These are phyloP conservation scores for Leccinum solheimii DNA, from an alignment of 1,284 basidiomycete species.

Conservation along the genomic window DNA sequence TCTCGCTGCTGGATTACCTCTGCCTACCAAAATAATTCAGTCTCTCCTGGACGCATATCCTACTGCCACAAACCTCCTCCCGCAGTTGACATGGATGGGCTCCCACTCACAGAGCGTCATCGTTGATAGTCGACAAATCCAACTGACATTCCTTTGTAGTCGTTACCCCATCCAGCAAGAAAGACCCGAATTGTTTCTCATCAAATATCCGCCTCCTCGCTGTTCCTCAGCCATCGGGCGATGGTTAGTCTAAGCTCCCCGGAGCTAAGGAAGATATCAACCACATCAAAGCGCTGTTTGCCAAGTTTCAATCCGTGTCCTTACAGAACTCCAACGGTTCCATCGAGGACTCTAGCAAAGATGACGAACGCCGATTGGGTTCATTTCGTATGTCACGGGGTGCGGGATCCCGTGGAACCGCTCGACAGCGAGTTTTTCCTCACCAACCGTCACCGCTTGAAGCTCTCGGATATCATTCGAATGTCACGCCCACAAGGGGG, in stretches of 20 bases:
- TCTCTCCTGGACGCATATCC: not conserved
- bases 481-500: not conserved
- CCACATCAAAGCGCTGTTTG: not conserved
- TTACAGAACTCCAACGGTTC: not conserved
- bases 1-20: not conserved
- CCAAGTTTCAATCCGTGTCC: not conserved
- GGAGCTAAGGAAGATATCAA: not conserved
- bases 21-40: not conserved
- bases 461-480: not conserved
- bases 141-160: not conserved
- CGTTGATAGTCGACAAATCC: not conserved
- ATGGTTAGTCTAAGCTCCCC: not conserved
- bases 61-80: not conserved
- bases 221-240: not conserved
- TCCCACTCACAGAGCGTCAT: not conserved
- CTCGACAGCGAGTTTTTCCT: not conserved
- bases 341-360: not conserved
- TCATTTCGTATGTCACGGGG: not conserved
- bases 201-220: not conserved
- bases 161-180: not conserved
- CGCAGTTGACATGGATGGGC: not conserved
- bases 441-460: not conserved
- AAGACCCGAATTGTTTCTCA: not conserved
- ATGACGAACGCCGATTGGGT: not conserved
- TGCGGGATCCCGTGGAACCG: not conserved